These are phyloP conservation scores for Fraxinus albicans DNA, from an alignment of 305 asterid species.

Conservation along the genomic window DNA sequence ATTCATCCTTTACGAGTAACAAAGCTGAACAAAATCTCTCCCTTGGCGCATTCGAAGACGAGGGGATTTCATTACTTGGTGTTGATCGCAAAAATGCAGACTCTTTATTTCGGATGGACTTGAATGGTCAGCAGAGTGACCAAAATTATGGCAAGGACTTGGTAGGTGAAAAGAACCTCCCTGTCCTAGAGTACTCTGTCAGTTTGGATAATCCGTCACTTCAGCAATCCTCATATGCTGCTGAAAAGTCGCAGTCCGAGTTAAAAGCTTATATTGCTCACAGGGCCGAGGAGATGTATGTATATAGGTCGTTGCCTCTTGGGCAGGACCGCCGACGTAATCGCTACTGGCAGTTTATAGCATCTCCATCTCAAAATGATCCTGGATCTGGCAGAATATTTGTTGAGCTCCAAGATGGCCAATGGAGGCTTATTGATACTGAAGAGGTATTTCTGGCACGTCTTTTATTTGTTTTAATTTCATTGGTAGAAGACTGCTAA, in stretches of 20 bases:
- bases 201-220: slow-evolving; percentile 44
- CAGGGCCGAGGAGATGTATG: slow-evolving; percentile 74
- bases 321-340: slow-evolving; percentile 85
- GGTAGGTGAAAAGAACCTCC: slow-evolving; percentile 40
- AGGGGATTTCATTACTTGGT: slow-evolving; percentile 37
- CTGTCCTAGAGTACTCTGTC: slow-evolving; percentile 38
- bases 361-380: slow-evolving; percentile 72
- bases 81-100: slow-evolving; percentile 35
- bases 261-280: slow-evolving; percentile 65
- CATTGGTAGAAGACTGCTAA: neutral
- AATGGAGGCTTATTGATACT: slow-evolving; percentile 79
- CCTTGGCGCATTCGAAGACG: slow-evolving; percentile 27
- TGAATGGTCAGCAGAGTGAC: slow-evolving; percentile 46
- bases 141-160: slow-evolving; percentile 33
- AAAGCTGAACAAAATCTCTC: slow-evolving; percentile 37
- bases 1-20: slow-evolving; percentile 31
- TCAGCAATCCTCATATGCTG: slow-evolving; percentile 58
- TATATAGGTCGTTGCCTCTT: slow-evolving; percentile 78
- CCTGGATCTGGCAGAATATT: slow-evolving; percentile 79
- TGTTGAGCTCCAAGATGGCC: slow-evolving; percentile 62
- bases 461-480: neutral
- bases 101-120: slow-evolving; percentile 39
- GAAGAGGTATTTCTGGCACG: slow-evolving; percentile 50
- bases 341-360: slow-evolving; percentile 78
- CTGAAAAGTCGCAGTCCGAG: slow-evolving; percentile 74